Conservation (phyloP, 768 basidiomycete species). For the Lactarius hatsudake region DNA sequence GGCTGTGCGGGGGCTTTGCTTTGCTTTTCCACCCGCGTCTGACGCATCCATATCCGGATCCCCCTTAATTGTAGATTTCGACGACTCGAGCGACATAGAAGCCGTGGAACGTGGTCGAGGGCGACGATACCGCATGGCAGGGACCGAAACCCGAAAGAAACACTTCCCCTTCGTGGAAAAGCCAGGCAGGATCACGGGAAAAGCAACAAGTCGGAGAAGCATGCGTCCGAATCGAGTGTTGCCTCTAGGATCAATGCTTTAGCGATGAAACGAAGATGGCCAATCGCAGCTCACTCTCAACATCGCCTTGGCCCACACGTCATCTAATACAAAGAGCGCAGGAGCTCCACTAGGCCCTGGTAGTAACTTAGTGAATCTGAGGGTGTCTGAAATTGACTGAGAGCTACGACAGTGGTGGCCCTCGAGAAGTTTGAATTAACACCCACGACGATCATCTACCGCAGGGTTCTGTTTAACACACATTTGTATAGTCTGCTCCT, state of each 20-base stretch:
- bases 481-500: conserved; percentile 18
- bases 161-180: conserved; percentile 45
- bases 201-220: conserved; percentile 43
- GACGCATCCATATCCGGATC: conserved; percentile 50
- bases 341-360: conserved; percentile 67
- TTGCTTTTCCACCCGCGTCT: conserved; percentile 60
- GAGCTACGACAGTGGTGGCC: conserved; percentile 55
- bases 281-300: conserved; percentile 54
- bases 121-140: conserved; percentile 76
- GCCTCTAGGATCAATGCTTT: conserved; percentile 35
- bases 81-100: conserved; percentile 45
- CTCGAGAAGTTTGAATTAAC: conserved; percentile 51
- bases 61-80: conserved; percentile 50
- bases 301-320: conserved; percentile 52
- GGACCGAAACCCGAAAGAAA: conserved; percentile 52
- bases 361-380: conserved; percentile 64
- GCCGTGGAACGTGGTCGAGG: conserved; percentile 56
- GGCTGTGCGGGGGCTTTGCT: conserved; percentile 41
- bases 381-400: conserved; percentile 55
- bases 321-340: conserved; percentile 70
- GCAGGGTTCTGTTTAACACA: conserved; percentile 10
- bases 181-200: conserved; percentile 42
- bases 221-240: conserved; percentile 43
- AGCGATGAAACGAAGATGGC: too few species aligned
- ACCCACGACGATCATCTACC: conserved; percentile 1